These are phyloP conservation scores for Amphirosellinia nigrospora DNA, from an alignment of 495 filamentous ascomycete genomes.

Conservation along the genomic window DNA sequence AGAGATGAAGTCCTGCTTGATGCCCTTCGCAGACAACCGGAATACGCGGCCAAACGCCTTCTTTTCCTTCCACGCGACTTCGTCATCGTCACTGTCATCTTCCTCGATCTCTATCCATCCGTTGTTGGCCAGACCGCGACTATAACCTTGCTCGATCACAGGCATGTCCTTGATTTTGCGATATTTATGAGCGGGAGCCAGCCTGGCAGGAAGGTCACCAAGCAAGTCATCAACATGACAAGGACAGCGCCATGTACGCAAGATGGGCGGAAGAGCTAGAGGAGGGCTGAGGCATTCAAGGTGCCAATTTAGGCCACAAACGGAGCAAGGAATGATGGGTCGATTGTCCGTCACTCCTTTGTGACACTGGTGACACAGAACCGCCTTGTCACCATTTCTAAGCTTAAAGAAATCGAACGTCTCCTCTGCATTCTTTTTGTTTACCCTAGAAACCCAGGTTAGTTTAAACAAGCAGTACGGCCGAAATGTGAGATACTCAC, in stretches of 20 bases:
- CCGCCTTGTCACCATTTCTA: slow-evolving; percentile 70
- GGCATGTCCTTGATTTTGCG: slow-evolving; percentile 59
- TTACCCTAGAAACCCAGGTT: slow-evolving; percentile 34
- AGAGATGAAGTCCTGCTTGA: slow-evolving; percentile 78
- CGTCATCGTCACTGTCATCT: slow-evolving; percentile 61
- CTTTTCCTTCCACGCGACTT: slow-evolving; percentile 48
- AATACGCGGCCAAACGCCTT: slow-evolving; percentile 65
- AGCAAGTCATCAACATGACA: slow-evolving; percentile 73
- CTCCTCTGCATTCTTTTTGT: slow-evolving; percentile 66
- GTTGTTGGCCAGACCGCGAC: slow-evolving; percentile 71
- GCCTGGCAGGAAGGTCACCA: slow-evolving; percentile 41
- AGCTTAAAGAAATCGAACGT: slow-evolving; percentile 69
- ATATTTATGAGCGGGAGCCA: slow-evolving; percentile 56
- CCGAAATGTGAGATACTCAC: slow-evolving; percentile 32
- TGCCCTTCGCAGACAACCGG: slow-evolving; percentile 71
- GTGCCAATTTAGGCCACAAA: slow-evolving; percentile 83
- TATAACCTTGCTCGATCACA: slow-evolving; percentile 53
- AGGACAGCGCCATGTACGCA: slow-evolving; percentile 85
- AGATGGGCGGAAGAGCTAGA: slow-evolving; percentile 72
- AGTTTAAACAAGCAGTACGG: slow-evolving; percentile 24
- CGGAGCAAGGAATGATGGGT: slow-evolving; percentile 81
- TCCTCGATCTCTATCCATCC: slow-evolving; percentile 79
- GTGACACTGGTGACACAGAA: slow-evolving; percentile 75
- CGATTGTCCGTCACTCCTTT: slow-evolving; percentile 58
- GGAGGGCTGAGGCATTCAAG: slow-evolving; percentile 91